Evolutionary conservation across 441 rosid genomes (phyloP).

Genomic region (Capsella rubella): DNA sequence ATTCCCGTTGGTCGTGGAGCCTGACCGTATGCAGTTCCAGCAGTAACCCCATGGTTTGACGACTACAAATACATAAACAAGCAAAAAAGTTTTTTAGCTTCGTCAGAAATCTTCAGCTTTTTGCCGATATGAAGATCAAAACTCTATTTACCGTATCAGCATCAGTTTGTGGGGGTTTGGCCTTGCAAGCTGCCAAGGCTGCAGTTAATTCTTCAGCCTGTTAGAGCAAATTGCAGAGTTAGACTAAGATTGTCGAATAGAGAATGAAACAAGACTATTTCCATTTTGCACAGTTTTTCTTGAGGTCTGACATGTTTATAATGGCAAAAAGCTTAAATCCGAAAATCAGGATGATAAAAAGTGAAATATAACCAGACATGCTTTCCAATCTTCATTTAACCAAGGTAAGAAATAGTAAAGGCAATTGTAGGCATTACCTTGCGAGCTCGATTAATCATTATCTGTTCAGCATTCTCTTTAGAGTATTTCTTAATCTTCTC

Average conservation of each 20-base stretch:
- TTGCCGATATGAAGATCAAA: constrained; percentile 1
- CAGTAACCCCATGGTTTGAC: constrained; percentile 56
- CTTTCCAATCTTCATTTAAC: not conserved
- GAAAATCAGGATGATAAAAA: not conserved
- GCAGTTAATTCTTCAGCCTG: constrained; percentile 94
- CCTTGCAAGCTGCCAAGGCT: constrained; percentile 87
- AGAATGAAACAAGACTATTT: not conserved
- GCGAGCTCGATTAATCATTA: constrained; percentile 80
- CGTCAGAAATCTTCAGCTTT: constrained; percentile 5
- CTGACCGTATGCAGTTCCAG: constrained; percentile 73
- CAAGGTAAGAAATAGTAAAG: not conserved
- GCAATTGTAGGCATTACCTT: constrained; percentile 55
- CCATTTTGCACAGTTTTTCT: constrained; percentile 9
- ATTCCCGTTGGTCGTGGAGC: constrained; percentile 81
- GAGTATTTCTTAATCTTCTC: constrained; percentile 76
- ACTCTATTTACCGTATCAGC: constrained; percentile 62
- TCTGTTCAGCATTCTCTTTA: constrained; percentile 86
- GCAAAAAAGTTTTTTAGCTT: constrained; percentile 1
- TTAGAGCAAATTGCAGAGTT: not conserved
- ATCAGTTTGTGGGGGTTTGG: constrained; percentile 55
- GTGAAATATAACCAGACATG: not conserved
- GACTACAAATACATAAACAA: constrained; percentile 43
- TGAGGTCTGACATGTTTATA: constrained; percentile 4
- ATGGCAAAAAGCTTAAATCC: not conserved
- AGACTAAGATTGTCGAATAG: not conserved